A percentile compares a stretch with the other conserved stretches of the same genome.
Conservation (phyloP, 2,329 filamentous ascomycete genomes). For the Nemania serpens region DNA sequence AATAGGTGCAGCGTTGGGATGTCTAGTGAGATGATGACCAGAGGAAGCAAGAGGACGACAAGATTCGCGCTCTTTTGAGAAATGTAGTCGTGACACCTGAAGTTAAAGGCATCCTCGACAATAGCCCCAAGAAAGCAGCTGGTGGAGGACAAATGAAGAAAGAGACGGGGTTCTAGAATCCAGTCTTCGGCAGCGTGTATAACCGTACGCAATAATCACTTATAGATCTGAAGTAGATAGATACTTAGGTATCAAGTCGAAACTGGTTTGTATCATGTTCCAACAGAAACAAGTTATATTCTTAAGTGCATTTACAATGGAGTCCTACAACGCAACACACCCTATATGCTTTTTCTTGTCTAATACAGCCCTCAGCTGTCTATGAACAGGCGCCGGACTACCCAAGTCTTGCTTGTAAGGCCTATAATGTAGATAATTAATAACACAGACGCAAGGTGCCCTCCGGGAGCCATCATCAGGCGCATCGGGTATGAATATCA, state of each 20-base stretch:
- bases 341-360: slow-evolving; percentile 15
- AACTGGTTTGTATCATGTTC: background rate
- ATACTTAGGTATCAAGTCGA: background rate
- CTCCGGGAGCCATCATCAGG: slow-evolving; percentile 37
- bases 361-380: slow-evolving; percentile 20
- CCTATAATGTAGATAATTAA: slow-evolving; percentile 24
- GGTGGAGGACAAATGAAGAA: too few species aligned
- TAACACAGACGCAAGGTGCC: slow-evolving; percentile 19
- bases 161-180: too few species aligned
- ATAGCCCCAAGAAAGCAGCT: too few species aligned
- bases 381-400: slow-evolving; percentile 15
- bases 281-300: slow-evolving; percentile 20
- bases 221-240: background rate
- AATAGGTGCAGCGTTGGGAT: too few species aligned
- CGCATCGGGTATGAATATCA: slow-evolving; percentile 31
- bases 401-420: slow-evolving; percentile 2
- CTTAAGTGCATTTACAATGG: slow-evolving; percentile 25
- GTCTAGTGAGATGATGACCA: too few species aligned
- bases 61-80: too few species aligned
- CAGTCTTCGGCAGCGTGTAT: too few species aligned
- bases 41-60: too few species aligned
- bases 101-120: too few species aligned
- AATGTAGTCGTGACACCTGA: too few species aligned
- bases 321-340: background rate
- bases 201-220: too few species aligned